A percentile compares a stretch with the other conserved stretches of the same genome.
These are phyloP conservation scores for Corylus avellana DNA, from an alignment of 306 rosid species.

Conservation along the genomic window DNA sequence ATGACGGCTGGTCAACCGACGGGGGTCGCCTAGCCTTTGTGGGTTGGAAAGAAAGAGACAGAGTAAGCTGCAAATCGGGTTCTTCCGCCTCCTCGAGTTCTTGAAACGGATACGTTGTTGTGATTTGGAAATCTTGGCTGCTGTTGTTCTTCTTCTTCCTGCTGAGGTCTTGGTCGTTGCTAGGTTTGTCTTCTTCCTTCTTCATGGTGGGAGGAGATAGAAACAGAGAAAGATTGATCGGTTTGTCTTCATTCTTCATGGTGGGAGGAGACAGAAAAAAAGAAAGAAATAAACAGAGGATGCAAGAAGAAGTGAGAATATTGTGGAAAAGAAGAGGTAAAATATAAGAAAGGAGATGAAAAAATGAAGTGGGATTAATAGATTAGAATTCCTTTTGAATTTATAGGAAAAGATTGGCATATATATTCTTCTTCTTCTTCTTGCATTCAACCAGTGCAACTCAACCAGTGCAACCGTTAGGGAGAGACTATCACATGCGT, in stretches of 20 bases:
- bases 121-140: not conserved
- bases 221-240: not conserved
- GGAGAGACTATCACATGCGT: not conserved
- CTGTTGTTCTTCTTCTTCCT: not conserved
- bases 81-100: not conserved
- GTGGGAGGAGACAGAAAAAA: not conserved
- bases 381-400: not conserved
- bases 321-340: no score
- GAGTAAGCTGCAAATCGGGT: not conserved
- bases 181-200: no score
- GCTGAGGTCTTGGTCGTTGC: slow-evolving; percentile 11
- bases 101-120: not conserved
- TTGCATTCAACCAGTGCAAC: no score
- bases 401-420: no score
- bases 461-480: no score
- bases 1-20: no score
- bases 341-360: no score
- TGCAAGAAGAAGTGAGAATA: no score
- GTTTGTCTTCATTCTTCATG: no score
- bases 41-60: not conserved
- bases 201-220: not conserved
- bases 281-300: not conserved
- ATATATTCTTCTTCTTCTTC: no score
- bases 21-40: not conserved
- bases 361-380: not conserved